phyloP scores from a whole-genome alignment of 139 green algal genomes.

The Volvox reticuliferus region DNA sequence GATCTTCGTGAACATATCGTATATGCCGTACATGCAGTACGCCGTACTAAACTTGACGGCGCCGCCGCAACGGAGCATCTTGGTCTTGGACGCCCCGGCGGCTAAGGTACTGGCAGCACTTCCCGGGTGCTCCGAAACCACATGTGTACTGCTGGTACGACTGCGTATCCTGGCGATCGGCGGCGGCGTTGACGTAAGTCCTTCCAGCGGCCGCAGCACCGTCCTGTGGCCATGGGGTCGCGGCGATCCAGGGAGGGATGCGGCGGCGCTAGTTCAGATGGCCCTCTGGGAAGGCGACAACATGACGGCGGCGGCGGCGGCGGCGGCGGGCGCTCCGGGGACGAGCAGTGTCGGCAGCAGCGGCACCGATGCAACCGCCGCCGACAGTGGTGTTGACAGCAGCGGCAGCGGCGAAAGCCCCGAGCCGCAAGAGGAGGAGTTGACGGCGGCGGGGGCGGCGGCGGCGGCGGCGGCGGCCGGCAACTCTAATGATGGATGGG shows the following conservation, averaged over 20 bases:
- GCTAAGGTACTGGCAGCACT: neutral
- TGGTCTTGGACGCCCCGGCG: neutral
- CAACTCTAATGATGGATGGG: neutral
- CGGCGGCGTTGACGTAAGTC: neutral
- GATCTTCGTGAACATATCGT: too few species aligned
- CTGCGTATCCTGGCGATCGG: neutral
- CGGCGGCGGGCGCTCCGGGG: neutral
- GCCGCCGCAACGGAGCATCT: constrained; percentile 3
- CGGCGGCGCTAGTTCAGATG: neutral
- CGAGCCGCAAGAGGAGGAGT: neutral
- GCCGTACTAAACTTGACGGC: constrained; percentile 18
- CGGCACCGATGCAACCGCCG: neutral
- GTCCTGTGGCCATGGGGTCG: constrained; percentile 10
- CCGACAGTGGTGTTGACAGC: neutral
- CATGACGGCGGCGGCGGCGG: neutral
- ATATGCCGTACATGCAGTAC: constrained; percentile 4
- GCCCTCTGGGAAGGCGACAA: neutral
- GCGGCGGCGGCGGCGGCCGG: neutral
- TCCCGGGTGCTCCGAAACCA: constrained; percentile 11
- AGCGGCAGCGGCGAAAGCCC: neutral
- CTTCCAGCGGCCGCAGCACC: too few species aligned
- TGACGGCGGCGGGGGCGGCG: neutral
- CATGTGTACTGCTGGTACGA: neutral
- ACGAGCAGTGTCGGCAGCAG: neutral
- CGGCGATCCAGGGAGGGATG: neutral